Percentiles rank a stretch among this genome's conserved stretches.
These are phyloP conservation scores for Cercospora zeina DNA, from an alignment of 2,329 filamentous ascomycete species.

Conservation along the genomic window DNA sequence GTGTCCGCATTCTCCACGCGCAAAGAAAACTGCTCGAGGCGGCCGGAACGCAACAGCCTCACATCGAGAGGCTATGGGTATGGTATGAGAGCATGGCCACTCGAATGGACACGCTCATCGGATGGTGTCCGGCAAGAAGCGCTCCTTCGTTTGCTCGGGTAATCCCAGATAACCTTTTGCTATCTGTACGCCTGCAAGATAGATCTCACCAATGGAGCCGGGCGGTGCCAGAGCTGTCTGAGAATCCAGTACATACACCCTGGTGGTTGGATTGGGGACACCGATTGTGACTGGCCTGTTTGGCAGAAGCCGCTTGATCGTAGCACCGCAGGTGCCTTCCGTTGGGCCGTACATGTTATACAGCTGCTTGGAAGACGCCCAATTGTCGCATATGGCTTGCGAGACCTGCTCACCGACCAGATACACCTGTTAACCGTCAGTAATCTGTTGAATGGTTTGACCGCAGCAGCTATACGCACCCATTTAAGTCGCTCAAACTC, in stretches of 20 bases:
- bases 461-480: neutral
- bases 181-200: neutral
- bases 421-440: neutral
- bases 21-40: neutral
- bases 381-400: neutral
- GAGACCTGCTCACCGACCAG: conserved; percentile 6
- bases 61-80: neutral
- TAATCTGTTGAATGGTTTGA: neutral
- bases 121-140: neutral
- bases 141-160: neutral
- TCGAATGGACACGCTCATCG: neutral
- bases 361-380: neutral
- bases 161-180: neutral
- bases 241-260: neutral
- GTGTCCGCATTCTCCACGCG: neutral
- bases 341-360: conserved; percentile 15
- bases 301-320: conserved; percentile 8
- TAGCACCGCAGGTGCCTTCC: conserved; percentile 10
- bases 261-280: neutral
- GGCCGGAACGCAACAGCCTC: neutral
- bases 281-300: neutral
- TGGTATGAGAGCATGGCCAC: neutral
- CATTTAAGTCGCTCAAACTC: neutral
- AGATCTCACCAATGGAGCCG: neutral
- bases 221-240: neutral